Base-by-base conservation (phyloP, 2,329 filamentous ascomycete species). In the Apiospora saccharicola region DNA sequence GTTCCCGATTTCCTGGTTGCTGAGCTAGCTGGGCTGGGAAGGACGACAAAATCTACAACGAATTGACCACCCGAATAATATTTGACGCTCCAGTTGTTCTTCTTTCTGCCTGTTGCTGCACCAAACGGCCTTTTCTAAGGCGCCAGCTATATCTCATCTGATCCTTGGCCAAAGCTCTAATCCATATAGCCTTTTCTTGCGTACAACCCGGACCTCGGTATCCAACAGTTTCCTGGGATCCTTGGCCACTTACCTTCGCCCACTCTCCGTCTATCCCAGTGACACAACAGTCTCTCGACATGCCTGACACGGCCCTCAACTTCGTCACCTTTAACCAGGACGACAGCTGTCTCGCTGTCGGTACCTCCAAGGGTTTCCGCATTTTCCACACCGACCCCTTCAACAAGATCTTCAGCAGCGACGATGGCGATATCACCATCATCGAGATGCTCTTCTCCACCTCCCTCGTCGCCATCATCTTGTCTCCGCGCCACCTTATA, bases 281-380 rank as follows among this genome's bases (percentile, higher is more conserved):
- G 34, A 24, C 57, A 41, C 57, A 37, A 24, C n/a, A 41, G 30
- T 41, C 57, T 37, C 57, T 47, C 67, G 49, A 69, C 44, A 69
- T 69, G 67, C 44, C 68, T 4, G 68, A 57, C 68, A 51, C 68
- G 16, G 86, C 91, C 68, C 94, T 98, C 86, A 99, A 99, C 84
- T 99, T 97, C 85, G 94, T 99, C 79, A 98, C 96, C 57, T 99
- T 98, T 85, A 99, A 99, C 84, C 96, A 99, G 87, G 96, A 99
- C 87, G 95, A 98, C 86, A 97, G 94, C 88, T 96, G 96, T 83
- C 89, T 99, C 76, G 96, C 96, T 85, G 95, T 99, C 78, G 96
- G 94, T 95, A 98, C 96, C 74, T 94, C 94, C 61, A 95, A 93
- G 83, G 96, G 96, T 74, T 98, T 98, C 82, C 94, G 95, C 76